Evolutionary conservation across 2,329 filamentous ascomycete species (phyloP).

Genomic region (Neopestalotiopsis sp.): DNA sequence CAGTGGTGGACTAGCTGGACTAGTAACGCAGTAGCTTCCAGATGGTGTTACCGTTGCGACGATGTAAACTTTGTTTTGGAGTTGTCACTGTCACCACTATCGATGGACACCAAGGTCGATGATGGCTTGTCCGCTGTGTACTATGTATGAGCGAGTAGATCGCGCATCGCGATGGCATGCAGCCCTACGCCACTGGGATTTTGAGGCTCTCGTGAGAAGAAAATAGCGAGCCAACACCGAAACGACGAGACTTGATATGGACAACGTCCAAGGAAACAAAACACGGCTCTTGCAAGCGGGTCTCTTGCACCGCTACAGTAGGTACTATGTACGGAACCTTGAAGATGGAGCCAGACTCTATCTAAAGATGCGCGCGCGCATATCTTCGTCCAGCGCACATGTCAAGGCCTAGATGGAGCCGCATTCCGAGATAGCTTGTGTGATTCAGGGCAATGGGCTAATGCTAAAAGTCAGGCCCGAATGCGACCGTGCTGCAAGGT

Average conservation of each 20-base stretch:
- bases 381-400: neutral
- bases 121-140: neutral
- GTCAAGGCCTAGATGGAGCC: neutral
- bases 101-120: neutral
- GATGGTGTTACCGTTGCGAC: constrained; percentile 4
- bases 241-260: neutral
- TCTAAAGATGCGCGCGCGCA: neutral
- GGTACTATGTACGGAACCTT: neutral
- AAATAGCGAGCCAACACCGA: neutral
- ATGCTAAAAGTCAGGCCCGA: neutral
- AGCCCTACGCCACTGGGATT: neutral
- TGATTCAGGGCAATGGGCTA: neutral
- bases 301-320: neutral
- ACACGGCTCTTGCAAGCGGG: neutral
- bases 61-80: neutral
- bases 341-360: neutral
- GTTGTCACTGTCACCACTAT: neutral
- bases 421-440: neutral
- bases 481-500: neutral
- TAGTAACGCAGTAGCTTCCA: constrained; percentile 2
- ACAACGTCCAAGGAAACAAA: neutral
- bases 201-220: neutral
- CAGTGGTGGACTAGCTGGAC: neutral
- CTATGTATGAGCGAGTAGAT: neutral
- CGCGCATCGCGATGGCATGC: neutral